These are phyloP conservation scores for Cenchrus fungigraminus DNA, from an alignment of 176 grass and related monocot species.

Conservation along the genomic window DNA sequence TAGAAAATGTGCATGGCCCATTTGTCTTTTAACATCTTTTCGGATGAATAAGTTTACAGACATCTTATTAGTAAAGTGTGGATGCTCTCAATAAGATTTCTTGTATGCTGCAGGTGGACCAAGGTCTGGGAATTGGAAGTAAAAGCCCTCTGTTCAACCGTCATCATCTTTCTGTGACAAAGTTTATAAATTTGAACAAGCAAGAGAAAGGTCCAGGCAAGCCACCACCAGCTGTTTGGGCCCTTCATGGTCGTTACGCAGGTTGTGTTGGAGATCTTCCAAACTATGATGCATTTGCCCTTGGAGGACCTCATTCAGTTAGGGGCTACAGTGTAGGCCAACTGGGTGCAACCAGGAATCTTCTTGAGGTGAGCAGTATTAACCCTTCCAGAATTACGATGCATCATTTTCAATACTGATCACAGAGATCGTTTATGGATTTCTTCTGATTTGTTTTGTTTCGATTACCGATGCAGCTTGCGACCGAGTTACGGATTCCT, in stretches of 20 bases:
- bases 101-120: conserved; percentile 68
- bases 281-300: conserved; percentile 61
- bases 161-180: conserved; percentile 80
- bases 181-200: conserved; percentile 85
- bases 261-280: conserved; percentile 68
- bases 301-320: conserved; percentile 60
- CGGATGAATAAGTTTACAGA: background rate
- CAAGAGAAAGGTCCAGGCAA: conserved; percentile 73
- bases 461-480: conserved; percentile 45
- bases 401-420: background rate
- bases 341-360: conserved; percentile 78
- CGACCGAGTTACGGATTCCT: conserved; percentile 66
- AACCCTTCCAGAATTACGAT: background rate
- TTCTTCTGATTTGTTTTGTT: background rate
- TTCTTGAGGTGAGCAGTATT: conserved; percentile 70
- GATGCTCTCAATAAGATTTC: background rate
- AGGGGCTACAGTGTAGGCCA: conserved; percentile 58
- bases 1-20: too few species aligned
- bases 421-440: background rate
- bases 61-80: background rate
- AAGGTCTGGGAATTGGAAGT: conserved; percentile 94
- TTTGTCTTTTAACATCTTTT: background rate
- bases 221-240: conserved; percentile 75
- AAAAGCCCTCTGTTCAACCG: conserved; percentile 87
- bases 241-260: conserved; percentile 87